Conservation (phyloP, 208 protist genomes). For the Plasmodiophora brassicae region DNA sequence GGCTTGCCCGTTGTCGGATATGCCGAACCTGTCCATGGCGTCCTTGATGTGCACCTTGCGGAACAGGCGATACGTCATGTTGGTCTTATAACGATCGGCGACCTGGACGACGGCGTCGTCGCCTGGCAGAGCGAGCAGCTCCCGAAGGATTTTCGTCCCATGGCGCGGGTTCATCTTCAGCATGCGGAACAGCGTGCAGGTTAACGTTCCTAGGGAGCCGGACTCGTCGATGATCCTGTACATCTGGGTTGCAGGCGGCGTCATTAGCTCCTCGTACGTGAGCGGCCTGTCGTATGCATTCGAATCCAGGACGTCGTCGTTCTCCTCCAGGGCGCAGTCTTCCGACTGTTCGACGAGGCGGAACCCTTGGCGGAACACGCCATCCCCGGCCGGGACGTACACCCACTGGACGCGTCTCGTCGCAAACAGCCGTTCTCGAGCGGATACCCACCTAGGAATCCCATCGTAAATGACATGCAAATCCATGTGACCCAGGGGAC, state of each 20-base stretch:
- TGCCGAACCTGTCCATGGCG: neutral
- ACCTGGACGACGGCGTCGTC: slow-evolving; percentile 22
- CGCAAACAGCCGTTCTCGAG: neutral
- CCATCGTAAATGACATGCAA: no score
- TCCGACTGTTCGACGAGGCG: neutral
- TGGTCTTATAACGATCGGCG: neutral
- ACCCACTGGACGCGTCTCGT: neutral
- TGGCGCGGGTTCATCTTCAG: neutral
- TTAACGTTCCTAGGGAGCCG: neutral
- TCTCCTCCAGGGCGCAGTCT: neutral
- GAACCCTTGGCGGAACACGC: neutral
- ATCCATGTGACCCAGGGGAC: no score
- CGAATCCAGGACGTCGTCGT: neutral
- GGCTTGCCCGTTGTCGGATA: neutral
- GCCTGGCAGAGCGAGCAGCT: neutral
- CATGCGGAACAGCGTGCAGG: neutral
- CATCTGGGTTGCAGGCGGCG: neutral
- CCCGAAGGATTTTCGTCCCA: neutral
- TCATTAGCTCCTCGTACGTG: neutral
- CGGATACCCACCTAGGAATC: no score
- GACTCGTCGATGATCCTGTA: neutral
- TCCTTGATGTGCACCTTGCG: neutral
- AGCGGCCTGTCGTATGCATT: neutral
- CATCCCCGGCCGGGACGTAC: neutral
- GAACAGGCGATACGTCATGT: neutral